A percentile compares a stretch with the other conserved stretches of the same genome.
phyloP scores from a whole-genome alignment of 345 rosid genomes.

The Ailanthus altissimus region DNA sequence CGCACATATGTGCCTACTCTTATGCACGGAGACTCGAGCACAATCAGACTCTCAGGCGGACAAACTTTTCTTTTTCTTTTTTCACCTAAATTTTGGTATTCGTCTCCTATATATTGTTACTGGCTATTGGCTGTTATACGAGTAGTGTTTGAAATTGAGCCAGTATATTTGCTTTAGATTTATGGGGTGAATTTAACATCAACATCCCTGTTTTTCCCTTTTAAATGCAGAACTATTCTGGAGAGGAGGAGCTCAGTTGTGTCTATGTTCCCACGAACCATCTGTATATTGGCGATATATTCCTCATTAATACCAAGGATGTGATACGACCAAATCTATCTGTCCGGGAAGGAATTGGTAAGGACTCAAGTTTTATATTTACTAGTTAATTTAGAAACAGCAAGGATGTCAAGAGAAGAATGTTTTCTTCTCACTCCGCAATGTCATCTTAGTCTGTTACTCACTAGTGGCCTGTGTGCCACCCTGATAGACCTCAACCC shows the following conservation, averaged over 20 bases:
- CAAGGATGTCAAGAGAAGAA: neutral
- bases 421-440: neutral
- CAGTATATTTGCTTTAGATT: neutral
- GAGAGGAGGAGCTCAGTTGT: conserved; percentile 94
- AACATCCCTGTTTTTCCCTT: neutral
- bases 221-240: conserved; percentile 69
- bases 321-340: conserved; percentile 94
- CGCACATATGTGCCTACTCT: neutral
- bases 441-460: neutral
- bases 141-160: neutral
- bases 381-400: neutral
- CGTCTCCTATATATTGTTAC: neutral
- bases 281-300: conserved; percentile 94
- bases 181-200: neutral
- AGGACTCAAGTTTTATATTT: conserved; percentile 30
- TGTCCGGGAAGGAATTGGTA: conserved; percentile 97
- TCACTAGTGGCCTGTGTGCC: neutral
- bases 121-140: neutral
- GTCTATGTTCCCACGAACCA: conserved; percentile 99
- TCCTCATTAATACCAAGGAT: conserved; percentile 76
- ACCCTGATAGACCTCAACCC: neutral
- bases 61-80: neutral
- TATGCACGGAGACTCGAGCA: too few relatives aligned
- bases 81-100: neutral
- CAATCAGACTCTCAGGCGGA: neutral